phyloP scores from a whole-genome alignment of 306 rosid species.

The Fragaria nilgerrensis region DNA sequence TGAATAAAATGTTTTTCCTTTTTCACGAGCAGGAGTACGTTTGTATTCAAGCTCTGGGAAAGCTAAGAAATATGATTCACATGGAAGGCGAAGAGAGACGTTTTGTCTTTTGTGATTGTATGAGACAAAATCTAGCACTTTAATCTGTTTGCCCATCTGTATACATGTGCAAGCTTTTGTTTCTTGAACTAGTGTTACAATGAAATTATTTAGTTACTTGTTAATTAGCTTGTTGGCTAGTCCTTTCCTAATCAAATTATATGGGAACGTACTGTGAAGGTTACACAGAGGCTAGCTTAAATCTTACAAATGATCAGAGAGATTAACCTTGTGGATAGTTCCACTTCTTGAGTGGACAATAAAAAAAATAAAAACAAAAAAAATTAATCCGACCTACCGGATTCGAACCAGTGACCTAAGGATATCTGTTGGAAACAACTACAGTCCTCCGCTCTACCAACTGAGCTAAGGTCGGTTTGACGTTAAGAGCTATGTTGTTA shows the following conservation, averaged over 20 bases:
- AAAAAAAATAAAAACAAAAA: too few species aligned
- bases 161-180: constrained; percentile 22
- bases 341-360: too few species aligned
- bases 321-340: too few species aligned
- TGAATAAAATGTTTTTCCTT: constrained; percentile 14
- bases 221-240: background rate
- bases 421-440: constrained; percentile 6
- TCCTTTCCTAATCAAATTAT: background rate
- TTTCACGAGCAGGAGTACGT: constrained; percentile 11
- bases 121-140: constrained; percentile 37
- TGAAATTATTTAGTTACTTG: background rate
- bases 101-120: constrained; percentile 26
- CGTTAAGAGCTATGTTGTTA: too few species aligned
- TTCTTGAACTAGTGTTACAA: background rate
- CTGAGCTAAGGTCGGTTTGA: constrained; percentile 32
- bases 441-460: constrained; percentile 34
- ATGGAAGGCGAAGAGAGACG: constrained; percentile 33
- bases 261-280: background rate
- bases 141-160: constrained; percentile 20
- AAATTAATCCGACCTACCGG: constrained; percentile 19
- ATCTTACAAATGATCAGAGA: too few species aligned
- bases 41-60: constrained; percentile 23
- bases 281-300: too few species aligned
- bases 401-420: constrained; percentile 34
- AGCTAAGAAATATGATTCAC: constrained; percentile 28